phyloP scores from a whole-genome alignment of 2,329 filamentous ascomycete species.

The Aspergillus fumigatus region DNA sequence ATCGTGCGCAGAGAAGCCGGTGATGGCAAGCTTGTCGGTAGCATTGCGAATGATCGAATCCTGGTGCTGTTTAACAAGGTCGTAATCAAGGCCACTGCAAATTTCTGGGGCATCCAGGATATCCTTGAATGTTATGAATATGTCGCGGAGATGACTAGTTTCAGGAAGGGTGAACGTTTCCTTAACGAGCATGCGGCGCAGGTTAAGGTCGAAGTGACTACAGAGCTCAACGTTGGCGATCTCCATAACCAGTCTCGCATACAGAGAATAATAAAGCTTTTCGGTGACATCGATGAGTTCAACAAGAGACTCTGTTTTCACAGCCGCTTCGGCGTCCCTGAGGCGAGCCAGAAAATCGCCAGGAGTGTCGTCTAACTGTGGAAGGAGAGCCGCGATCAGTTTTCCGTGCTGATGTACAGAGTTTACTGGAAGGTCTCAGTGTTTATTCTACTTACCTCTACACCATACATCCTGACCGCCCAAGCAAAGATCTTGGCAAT shows the following conservation, averaged over 20 bases:
- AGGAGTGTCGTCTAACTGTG: constrained; percentile 27
- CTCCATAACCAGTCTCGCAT: constrained; percentile 34
- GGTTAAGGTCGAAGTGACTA: constrained; percentile 23
- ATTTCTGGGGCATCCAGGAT: constrained; percentile 25
- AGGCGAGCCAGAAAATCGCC: constrained; percentile 30
- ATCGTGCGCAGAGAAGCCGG: constrained; percentile 19
- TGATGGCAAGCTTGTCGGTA: constrained; percentile 12
- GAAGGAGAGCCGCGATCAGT: neutral
- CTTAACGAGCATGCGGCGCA: constrained; percentile 14
- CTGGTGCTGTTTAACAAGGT: constrained; percentile 27
- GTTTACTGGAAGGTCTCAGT: neutral
- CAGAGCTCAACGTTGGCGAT: constrained; percentile 34
- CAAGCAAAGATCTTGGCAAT: constrained; percentile 33
- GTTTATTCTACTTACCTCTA: constrained; percentile 24
- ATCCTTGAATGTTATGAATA: constrained; percentile 31
- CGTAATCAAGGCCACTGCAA: constrained; percentile 22
- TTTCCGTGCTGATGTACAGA: neutral
- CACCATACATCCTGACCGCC: constrained; percentile 29
- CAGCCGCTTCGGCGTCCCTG: constrained; percentile 24
- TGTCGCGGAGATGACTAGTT: constrained; percentile 29
- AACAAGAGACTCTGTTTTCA: constrained; percentile 23
- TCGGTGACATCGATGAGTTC: constrained; percentile 32
- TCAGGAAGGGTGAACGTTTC: constrained; percentile 26
- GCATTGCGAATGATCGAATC: constrained; percentile 23
- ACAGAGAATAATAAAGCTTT: constrained; percentile 35